phyloP scores from a whole-genome alignment of 371 early-diverging fungal genomes.

The Mucor indicus region DNA sequence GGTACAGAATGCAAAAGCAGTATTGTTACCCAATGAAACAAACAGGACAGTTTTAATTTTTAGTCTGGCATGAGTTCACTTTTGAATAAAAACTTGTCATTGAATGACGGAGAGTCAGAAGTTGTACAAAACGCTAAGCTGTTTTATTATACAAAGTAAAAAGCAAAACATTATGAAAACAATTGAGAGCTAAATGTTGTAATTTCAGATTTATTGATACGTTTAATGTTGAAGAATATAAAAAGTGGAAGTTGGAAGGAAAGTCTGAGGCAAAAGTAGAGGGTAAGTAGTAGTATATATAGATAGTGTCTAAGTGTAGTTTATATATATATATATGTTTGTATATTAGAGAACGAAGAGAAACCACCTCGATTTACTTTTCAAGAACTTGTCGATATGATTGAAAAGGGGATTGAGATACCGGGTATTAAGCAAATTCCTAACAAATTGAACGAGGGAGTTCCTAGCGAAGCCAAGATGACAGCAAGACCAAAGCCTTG shows the following conservation, averaged over 20 bases:
- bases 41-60: no score
- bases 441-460: constrained; percentile 44
- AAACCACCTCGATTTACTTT: constrained; percentile 35
- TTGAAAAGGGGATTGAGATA: constrained; percentile 48
- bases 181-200: neutral
- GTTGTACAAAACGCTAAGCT: constrained; percentile 19
- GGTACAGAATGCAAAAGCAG: constrained; percentile 3
- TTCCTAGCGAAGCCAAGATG: constrained; percentile 44
- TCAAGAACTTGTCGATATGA: constrained; percentile 54
- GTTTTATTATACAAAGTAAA: constrained; percentile 31
- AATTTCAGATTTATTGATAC: constrained; percentile 3
- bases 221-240: constrained; percentile 17
- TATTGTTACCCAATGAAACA: no score
- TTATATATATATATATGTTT: no score
- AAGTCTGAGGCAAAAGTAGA: constrained; percentile 5
- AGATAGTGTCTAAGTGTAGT: no score
- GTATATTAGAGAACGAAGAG: constrained; percentile 2
- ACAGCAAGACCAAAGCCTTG: constrained; percentile 50
- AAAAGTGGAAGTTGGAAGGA: constrained; percentile 17
- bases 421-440: constrained; percentile 61
- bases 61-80: constrained; percentile 21
- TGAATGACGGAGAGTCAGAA: constrained; percentile 14
- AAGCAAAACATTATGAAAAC: no score
- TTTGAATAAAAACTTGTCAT: constrained; percentile 17
- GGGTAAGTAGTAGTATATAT: neutral